phyloP scores from a whole-genome alignment of 2,329 filamentous ascomycete genomes.

The Calonectria naviculata region DNA sequence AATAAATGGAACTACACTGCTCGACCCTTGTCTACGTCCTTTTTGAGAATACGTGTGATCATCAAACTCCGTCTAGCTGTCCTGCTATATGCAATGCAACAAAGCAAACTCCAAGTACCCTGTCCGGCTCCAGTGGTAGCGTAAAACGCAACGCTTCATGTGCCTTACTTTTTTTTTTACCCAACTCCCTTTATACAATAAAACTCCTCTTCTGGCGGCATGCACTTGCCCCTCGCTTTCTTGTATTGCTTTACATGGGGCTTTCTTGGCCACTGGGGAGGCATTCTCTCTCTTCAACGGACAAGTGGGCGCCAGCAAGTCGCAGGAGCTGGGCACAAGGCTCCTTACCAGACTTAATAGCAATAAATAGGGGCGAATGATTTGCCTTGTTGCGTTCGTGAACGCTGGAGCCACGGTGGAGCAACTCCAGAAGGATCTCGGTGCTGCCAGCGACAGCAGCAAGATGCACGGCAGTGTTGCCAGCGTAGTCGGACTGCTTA shows the following conservation, averaged over 20 bases:
- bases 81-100: slow-evolving; percentile 1
- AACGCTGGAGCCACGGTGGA: slow-evolving; percentile 73
- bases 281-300: slow-evolving; percentile 50
- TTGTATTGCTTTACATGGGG: not conserved
- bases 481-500: slow-evolving; percentile 82
- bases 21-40: not conserved
- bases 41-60: not conserved
- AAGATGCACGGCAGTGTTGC: slow-evolving; percentile 76
- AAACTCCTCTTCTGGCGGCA: too few relatives aligned
- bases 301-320: slow-evolving; percentile 70
- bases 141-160: not conserved
- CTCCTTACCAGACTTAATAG: slow-evolving; percentile 66
- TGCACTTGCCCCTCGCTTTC: not conserved
- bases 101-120: not conserved
- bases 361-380: slow-evolving; percentile 74
- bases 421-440: slow-evolving; percentile 68
- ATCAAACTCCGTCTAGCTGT: not conserved
- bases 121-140: not conserved
- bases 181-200: not conserved
- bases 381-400: slow-evolving; percentile 73
- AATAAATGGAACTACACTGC: not conserved
- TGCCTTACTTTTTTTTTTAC: too few relatives aligned
- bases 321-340: slow-evolving; percentile 65
- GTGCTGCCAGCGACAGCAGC: slow-evolving; percentile 65
- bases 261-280: slow-evolving; percentile 30